Conservation (phyloP, 257 asterid species). For the Apocynum venetum region DNA sequence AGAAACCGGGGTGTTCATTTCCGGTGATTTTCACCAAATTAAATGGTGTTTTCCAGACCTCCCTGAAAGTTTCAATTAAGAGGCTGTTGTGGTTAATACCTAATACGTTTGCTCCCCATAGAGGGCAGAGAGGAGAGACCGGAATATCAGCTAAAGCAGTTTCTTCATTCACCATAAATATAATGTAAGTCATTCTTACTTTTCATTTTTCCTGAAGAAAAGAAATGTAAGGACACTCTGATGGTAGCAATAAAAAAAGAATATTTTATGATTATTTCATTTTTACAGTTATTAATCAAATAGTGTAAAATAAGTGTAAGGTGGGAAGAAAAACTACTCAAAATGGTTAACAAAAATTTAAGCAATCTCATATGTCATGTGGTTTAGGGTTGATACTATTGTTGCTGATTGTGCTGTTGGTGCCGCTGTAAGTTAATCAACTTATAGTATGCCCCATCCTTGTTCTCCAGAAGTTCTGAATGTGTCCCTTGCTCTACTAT, state of each 20-base stretch:
- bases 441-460: slow-evolving; percentile 29
- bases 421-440: slow-evolving; percentile 24
- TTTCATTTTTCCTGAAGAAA: too few relatives aligned
- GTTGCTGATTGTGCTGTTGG: slow-evolving; percentile 12
- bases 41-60: too few relatives aligned
- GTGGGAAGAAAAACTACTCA: not conserved
- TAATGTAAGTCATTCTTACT: too few relatives aligned
- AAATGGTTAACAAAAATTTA: slow-evolving; percentile 1
- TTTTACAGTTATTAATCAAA: slow-evolving; percentile 10
- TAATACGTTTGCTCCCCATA: too few relatives aligned
- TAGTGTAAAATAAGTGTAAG: not conserved
- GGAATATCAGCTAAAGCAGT: too few relatives aligned
- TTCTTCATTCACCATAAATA: too few relatives aligned
- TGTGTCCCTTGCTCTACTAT: slow-evolving; percentile 29
- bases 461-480: slow-evolving; percentile 22
- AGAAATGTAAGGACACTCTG: too few relatives aligned
- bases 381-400: not conserved
- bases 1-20: too few relatives aligned
- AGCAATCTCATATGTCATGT: not conserved
- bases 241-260: not conserved
- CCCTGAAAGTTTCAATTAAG: too few relatives aligned
- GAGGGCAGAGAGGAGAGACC: too few relatives aligned
- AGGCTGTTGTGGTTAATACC: too few relatives aligned
- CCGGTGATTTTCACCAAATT: too few relatives aligned
- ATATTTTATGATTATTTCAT: slow-evolving; percentile 3